These are phyloP conservation scores for Carallia brachiata DNA, from an alignment of 345 rosid genomes.

Conservation along the genomic window DNA sequence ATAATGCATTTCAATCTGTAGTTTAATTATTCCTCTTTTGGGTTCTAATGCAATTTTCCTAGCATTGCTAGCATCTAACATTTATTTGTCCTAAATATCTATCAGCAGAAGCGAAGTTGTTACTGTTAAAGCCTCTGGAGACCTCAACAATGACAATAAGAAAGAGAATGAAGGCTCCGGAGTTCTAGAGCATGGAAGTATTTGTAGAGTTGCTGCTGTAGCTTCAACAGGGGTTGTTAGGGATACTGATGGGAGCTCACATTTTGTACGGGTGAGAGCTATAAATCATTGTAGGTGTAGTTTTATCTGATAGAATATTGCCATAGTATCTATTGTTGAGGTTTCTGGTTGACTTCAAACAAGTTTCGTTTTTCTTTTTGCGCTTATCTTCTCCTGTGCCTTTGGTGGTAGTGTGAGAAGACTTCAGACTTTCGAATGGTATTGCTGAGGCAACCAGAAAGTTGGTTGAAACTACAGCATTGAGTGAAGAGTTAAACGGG, in stretches of 20 bases:
- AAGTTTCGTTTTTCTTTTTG: not conserved
- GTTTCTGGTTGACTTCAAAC: not conserved
- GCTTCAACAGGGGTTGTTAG: conserved; percentile 43
- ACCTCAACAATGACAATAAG: conserved; percentile 28
- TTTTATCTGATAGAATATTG: not conserved
- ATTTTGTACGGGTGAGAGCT: conserved; percentile 49
- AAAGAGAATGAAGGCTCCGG: conserved; percentile 27
- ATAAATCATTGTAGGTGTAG: conserved; percentile 1
- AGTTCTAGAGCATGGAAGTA: conserved; percentile 37
- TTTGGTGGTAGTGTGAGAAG: conserved; percentile 44
- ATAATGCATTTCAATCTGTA: no score
- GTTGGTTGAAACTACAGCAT: conserved; percentile 33
- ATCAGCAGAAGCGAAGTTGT: conserved; percentile 44
- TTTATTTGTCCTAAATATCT: conserved; percentile 9
- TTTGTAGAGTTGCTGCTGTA: conserved; percentile 34
- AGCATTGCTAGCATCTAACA: conserved; percentile 1
- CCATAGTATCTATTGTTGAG: not conserved
- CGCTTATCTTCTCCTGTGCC: not conserved
- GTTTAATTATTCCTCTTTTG: no score
- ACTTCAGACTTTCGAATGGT: conserved; percentile 36
- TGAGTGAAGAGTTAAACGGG: conserved; percentile 82
- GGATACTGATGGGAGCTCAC: conserved; percentile 53
- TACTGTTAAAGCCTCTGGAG: conserved; percentile 24
- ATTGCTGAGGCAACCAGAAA: conserved; percentile 13
- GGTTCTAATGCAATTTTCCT: not conserved